Evolutionary conservation across 2,329 filamentous ascomycete genomes (phyloP).

Genomic region (Huntiella omanensis): DNA sequence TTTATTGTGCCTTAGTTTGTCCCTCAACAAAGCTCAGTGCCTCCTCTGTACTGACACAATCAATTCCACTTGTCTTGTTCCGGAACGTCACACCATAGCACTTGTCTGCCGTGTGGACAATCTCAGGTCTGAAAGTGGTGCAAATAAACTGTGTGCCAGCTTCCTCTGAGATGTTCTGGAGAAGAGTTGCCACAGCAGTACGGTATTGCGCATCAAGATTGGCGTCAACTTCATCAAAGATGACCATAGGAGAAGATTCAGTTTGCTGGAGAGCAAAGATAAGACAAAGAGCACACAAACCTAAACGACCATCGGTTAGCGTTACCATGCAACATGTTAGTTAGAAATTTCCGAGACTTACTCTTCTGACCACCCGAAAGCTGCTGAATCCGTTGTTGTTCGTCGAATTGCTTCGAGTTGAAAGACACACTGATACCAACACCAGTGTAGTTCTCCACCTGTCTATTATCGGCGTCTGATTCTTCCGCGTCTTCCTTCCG

Average conservation of each 20-base stretch:
- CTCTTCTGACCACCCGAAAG: constrained; percentile 95
- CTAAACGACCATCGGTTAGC: constrained; percentile 24
- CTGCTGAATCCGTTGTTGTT: constrained; percentile 95
- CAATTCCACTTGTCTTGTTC: constrained; percentile 87
- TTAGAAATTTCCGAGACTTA: constrained; percentile 27
- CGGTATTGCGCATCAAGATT: constrained; percentile 97
- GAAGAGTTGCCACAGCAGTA: constrained; percentile 78
- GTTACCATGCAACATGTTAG: background rate
- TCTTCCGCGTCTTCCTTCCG: constrained; percentile 39
- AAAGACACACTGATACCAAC: constrained; percentile 96
- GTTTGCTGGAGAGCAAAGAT: constrained; percentile 98
- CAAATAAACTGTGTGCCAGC: constrained; percentile 76
- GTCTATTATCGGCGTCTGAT: constrained; percentile 48
- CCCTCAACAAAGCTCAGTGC: constrained; percentile 90
- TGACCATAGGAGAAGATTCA: constrained; percentile 93
- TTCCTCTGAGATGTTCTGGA: constrained; percentile 56
- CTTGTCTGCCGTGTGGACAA: constrained; percentile 87
- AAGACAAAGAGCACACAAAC: constrained; percentile 86
- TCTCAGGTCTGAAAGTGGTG: constrained; percentile 94
- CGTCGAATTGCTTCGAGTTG: constrained; percentile 87
- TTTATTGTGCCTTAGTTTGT: constrained; percentile 25
- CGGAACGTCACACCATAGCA: constrained; percentile 91
- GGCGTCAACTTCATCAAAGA: constrained; percentile 97
- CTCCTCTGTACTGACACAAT: constrained; percentile 71
- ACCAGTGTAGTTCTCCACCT: constrained; percentile 87